phyloP scores from a whole-genome alignment of 495 filamentous ascomycete species.

The Aspergillus sclerotiicarbonarius region DNA sequence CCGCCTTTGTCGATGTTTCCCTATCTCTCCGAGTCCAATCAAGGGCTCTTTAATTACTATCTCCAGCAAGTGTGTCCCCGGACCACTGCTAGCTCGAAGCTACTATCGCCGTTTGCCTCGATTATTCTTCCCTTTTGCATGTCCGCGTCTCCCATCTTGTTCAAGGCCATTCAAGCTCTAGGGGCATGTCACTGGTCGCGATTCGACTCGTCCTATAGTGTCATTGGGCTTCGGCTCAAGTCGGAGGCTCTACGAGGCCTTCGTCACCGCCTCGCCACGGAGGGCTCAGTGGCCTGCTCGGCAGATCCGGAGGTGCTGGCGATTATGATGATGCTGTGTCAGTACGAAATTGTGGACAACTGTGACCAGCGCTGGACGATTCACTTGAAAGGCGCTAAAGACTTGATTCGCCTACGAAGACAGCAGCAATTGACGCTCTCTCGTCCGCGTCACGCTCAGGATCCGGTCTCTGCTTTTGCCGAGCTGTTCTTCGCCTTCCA shows the following conservation, averaged over 20 bases:
- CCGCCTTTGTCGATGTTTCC: conserved; percentile 32
- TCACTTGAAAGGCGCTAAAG: conserved; percentile 44
- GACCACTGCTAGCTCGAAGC: conserved; percentile 35
- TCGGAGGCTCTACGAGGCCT: conserved; percentile 39
- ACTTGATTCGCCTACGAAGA: conserved; percentile 38
- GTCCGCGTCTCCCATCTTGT: conserved; percentile 36
- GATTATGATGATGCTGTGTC: conserved; percentile 48
- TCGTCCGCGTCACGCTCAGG: conserved; percentile 9
- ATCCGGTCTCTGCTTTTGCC: conserved; percentile 36
- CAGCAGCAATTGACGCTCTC: conserved; percentile 22
- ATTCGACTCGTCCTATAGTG: conserved; percentile 27
- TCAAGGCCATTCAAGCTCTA: conserved; percentile 41
- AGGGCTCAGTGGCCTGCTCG: conserved; percentile 24
- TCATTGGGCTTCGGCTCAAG: conserved; percentile 36
- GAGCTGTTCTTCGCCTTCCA: conserved; percentile 50
- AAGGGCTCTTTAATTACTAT: conserved; percentile 42
- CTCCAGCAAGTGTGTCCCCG: conserved; percentile 44
- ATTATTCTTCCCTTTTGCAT: conserved; percentile 39
- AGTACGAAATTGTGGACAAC: conserved; percentile 47
- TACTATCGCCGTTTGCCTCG: conserved; percentile 42
- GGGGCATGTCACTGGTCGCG: conserved; percentile 41
- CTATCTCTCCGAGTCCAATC: conserved; percentile 22
- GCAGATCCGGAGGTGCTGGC: conserved; percentile 39
- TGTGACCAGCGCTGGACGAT: conserved; percentile 46
- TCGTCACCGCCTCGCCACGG: conserved; percentile 29